phyloP scores from a whole-genome alignment of 2,329 filamentous ascomycete genomes.

The Arachnomyces sp. region DNA sequence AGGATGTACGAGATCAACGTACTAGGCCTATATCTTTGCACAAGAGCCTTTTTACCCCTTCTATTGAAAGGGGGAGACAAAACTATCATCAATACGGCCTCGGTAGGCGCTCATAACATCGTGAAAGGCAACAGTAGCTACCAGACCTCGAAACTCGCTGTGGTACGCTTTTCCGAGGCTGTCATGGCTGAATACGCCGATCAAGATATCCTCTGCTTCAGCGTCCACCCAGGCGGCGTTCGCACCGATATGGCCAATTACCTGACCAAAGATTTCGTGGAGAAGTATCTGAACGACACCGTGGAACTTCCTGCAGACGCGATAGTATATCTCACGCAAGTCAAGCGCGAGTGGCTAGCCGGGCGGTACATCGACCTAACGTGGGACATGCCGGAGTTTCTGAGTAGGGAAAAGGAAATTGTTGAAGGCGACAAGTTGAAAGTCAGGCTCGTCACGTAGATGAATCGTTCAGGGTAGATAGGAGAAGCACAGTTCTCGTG shows the following conservation, averaged over 20 bases:
- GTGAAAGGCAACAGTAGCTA: constrained; percentile 36
- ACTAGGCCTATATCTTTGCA: constrained; percentile 39
- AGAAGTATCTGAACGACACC: constrained; percentile 28
- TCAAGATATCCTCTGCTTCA: constrained; percentile 35
- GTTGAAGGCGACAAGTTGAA: constrained; percentile 27
- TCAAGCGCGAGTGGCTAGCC: constrained; percentile 20
- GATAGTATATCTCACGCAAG: constrained; percentile 24
- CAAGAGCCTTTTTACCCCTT: constrained; percentile 40
- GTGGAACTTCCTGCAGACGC: constrained; percentile 36
- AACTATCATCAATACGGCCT: constrained; percentile 42
- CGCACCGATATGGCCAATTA: constrained; percentile 30
- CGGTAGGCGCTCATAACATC: constrained; percentile 33
- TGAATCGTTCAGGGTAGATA: neutral
- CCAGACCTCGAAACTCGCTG: constrained; percentile 42
- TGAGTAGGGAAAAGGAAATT: constrained; percentile 14
- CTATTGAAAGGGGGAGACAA: constrained; percentile 24
- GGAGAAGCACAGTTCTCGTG: too few species aligned
- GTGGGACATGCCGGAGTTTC: constrained; percentile 19
- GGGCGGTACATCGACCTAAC: constrained; percentile 16
- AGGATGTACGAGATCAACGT: constrained; percentile 42
- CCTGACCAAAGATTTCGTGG: constrained; percentile 18
- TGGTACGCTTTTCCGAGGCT: constrained; percentile 44
- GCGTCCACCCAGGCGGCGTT: constrained; percentile 34
- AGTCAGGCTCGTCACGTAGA: constrained; percentile 13
- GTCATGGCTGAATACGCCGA: constrained; percentile 38